Percentiles rank a stretch among this genome's conserved stretches.
phyloP scores from a whole-genome alignment of 495 filamentous ascomycete genomes.

The Viridothelium virens region DNA sequence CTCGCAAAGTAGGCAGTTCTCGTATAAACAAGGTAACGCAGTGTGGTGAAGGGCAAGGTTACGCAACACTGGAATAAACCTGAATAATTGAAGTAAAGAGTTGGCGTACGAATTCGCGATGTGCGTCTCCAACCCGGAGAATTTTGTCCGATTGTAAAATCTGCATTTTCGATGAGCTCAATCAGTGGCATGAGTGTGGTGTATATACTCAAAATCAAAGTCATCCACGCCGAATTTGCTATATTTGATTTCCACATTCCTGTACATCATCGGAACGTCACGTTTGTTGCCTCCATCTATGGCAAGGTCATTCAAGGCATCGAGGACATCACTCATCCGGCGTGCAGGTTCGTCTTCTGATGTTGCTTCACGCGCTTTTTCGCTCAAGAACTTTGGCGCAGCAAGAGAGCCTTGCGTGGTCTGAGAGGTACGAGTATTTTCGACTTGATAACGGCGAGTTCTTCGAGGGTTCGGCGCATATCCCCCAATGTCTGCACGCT shows the following conservation, averaged over 20 bases:
- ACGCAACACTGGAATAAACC: slow-evolving; percentile 78
- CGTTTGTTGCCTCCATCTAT: slow-evolving; percentile 43
- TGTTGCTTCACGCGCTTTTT: slow-evolving; percentile 68
- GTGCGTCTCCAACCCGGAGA: slow-evolving; percentile 90
- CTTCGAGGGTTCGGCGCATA: slow-evolving; percentile 73
- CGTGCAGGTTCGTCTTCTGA: slow-evolving; percentile 34
- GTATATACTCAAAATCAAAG: slow-evolving; percentile 82
- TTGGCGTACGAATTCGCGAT: slow-evolving; percentile 96
- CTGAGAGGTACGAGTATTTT: slow-evolving; percentile 56
- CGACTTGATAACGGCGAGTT: slow-evolving; percentile 68
- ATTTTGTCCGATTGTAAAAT: slow-evolving; percentile 84
- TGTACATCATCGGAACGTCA: slow-evolving; percentile 78
- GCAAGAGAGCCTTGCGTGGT: slow-evolving; percentile 48
- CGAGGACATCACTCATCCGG: slow-evolving; percentile 53
- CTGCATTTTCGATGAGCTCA: slow-evolving; percentile 38
- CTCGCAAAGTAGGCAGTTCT: slow-evolving; percentile 85
- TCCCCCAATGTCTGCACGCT: slow-evolving; percentile 59
- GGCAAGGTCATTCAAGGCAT: slow-evolving; percentile 42
- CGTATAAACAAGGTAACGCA: slow-evolving; percentile 69
- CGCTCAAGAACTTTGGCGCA: slow-evolving; percentile 85
- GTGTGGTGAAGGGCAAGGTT: slow-evolving; percentile 89
- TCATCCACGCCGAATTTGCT: slow-evolving; percentile 96
- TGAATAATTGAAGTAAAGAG: slow-evolving; percentile 80
- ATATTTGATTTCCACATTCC: slow-evolving; percentile 91
- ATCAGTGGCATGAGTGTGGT: background rate